Conservation (phyloP, 768 basidiomycete species). For the Lentinula raphanica region DNA sequence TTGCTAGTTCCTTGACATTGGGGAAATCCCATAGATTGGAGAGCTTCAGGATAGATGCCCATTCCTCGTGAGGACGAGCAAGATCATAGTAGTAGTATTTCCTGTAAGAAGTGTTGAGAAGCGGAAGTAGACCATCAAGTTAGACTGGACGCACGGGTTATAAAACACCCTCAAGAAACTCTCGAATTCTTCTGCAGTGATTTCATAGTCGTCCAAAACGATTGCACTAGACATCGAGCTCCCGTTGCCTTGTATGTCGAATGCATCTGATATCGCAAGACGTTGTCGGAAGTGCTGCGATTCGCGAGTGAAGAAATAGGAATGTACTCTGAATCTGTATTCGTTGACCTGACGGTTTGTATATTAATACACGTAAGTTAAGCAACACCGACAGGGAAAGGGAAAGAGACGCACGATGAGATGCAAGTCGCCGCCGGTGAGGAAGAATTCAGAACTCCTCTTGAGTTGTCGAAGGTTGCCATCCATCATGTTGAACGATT, state of each 20-base stretch:
- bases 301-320: slow-evolving; percentile 50
- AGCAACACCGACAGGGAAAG: not conserved
- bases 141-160: slow-evolving; percentile 39
- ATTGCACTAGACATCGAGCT: slow-evolving; percentile 30
- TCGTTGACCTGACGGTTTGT: slow-evolving; percentile 36
- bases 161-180: slow-evolving; percentile 62
- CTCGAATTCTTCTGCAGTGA: slow-evolving; percentile 43
- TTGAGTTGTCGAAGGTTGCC: slow-evolving; percentile 1
- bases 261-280: slow-evolving; percentile 20
- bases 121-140: no score
- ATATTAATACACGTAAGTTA: not conserved
- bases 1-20: slow-evolving; percentile 31
- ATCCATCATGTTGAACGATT: not conserved
- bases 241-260: slow-evolving; percentile 24
- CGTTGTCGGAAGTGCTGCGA: slow-evolving; percentile 37
- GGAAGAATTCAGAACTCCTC: not conserved
- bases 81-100: slow-evolving; percentile 30
- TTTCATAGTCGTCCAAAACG: slow-evolving; percentile 30
- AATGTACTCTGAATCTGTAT: slow-evolving; percentile 45
- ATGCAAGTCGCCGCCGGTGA: slow-evolving; percentile 43
- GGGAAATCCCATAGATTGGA: slow-evolving; percentile 37
- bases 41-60: slow-evolving; percentile 34
- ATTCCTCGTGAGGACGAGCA: slow-evolving; percentile 24
- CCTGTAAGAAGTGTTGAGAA: slow-evolving; percentile 11
- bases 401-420: slow-evolving; percentile 32